A percentile compares a stretch with the other conserved stretches of the same genome.
These are phyloP conservation scores for Pseudonitzschia pungens DNA, from an alignment of 108 stramenopile genomes.

Conservation along the genomic window DNA sequence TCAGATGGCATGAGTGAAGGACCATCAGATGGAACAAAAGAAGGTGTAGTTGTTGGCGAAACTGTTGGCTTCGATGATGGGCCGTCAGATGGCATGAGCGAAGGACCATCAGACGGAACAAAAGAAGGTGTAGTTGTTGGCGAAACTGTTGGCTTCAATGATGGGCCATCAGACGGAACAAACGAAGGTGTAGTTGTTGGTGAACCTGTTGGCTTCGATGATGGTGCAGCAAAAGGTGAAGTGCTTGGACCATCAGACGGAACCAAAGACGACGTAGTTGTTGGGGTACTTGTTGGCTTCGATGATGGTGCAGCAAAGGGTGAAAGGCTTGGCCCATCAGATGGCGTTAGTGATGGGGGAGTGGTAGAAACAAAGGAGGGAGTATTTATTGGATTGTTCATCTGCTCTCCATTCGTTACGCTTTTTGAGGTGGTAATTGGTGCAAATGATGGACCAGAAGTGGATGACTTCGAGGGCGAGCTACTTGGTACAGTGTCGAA, in stretches of 20 bases:
- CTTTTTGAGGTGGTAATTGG: background rate
- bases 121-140: conserved; percentile 8
- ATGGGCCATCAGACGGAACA: background rate
- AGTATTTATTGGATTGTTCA: background rate
- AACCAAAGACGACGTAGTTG: background rate
- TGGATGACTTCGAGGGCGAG: background rate
- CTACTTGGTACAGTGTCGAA: background rate
- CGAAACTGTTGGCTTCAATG: conserved; percentile 1
- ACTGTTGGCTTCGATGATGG: background rate
- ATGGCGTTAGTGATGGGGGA: background rate
- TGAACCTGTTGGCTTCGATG: background rate
- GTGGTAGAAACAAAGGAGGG: background rate
- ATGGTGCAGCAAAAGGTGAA: background rate
- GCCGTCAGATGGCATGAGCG: background rate
- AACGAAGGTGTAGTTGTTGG: background rate
- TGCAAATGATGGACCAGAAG: background rate
- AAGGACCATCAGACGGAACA: conserved; percentile 14
- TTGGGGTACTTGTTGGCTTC: background rate
- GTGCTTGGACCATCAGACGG: background rate
- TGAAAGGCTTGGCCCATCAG: background rate
- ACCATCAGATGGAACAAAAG: background rate
- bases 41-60: background rate
- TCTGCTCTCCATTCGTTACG: background rate
- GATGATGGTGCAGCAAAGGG: background rate
- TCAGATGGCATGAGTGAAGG: background rate